Evolutionary conservation across 352 stramenopile species (phyloP).

Genomic region (Phytopythium montanum): DNA sequence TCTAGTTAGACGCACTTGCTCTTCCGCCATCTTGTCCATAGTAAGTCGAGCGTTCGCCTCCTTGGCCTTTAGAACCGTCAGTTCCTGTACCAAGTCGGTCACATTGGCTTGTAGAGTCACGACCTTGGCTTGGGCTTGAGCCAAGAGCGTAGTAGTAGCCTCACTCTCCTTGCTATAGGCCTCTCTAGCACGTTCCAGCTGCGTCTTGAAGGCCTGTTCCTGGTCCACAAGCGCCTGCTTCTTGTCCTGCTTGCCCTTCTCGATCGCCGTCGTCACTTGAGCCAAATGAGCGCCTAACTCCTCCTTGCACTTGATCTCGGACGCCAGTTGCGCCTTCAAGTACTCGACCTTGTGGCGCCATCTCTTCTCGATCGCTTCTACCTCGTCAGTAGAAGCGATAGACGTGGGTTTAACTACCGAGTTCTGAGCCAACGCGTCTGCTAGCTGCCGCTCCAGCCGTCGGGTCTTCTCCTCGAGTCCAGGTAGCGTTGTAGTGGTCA

Average conservation of each 20-base stretch:
- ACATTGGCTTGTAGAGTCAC: constrained; percentile 68
- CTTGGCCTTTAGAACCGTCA: constrained; percentile 59
- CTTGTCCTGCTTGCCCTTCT: constrained; percentile 67
- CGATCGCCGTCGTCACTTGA: constrained; percentile 56
- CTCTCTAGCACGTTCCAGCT: constrained; percentile 41
- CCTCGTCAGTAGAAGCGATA: constrained; percentile 17
- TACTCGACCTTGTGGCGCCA: constrained; percentile 81
- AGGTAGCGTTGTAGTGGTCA: constrained; percentile 43
- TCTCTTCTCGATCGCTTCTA: constrained; percentile 64
- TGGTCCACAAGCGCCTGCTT: constrained; percentile 40
- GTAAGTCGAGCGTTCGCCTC: constrained; percentile 62
- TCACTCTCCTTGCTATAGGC: constrained; percentile 60
- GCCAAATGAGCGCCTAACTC: constrained; percentile 67
- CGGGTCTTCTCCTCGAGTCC: constrained; percentile 65
- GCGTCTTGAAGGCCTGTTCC: constrained; percentile 55
- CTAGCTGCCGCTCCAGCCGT: constrained; percentile 48
- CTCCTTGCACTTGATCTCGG: constrained; percentile 85
- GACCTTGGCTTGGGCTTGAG: constrained; percentile 52
- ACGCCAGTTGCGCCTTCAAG: constrained; percentile 75
- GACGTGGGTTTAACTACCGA: constrained; percentile 7
- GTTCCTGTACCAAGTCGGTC: constrained; percentile 70
- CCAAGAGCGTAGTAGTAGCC: constrained; percentile 32
- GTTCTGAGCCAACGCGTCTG: constrained; percentile 30
- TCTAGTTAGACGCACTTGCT: constrained; percentile 56
- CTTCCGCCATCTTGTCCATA: constrained; percentile 71